Percentiles rank a stretch among this genome's conserved stretches.
Conservation (phyloP, 1,284 basidiomycete species). For the Xerocomus amazonicus region DNA sequence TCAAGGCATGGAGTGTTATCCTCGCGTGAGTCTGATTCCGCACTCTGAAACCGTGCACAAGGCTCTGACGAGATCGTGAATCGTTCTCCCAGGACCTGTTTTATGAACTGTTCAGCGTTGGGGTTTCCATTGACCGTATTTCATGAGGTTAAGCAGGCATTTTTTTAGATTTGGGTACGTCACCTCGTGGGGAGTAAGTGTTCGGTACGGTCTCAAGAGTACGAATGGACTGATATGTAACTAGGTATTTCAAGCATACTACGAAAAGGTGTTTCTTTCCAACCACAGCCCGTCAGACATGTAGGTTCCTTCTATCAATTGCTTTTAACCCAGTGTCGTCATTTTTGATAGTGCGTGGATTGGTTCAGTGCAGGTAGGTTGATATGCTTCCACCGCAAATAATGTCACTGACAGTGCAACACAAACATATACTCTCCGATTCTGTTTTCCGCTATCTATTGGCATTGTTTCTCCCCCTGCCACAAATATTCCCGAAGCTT, state of each 20-base stretch:
- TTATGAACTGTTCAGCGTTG: constrained; percentile 19
- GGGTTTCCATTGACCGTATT: constrained; percentile 2
- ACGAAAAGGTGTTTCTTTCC: constrained; percentile 30
- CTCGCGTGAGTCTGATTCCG: constrained; percentile 35
- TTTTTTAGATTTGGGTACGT: constrained; percentile 27
- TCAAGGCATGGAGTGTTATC: constrained; percentile 51
- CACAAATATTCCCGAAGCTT: constrained; percentile 12
- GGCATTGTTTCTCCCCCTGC: too few relatives aligned
- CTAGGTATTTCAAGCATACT: constrained; percentile 37
- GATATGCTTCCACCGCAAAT: background rate
- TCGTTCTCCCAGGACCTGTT: constrained; percentile 12
- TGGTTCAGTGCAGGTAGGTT: constrained; percentile 34
- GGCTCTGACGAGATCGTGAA: background rate
- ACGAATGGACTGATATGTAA: background rate
- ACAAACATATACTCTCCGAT: too few relatives aligned
- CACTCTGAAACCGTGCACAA: background rate
- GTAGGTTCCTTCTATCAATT: constrained; percentile 4
- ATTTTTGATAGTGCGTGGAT: constrained; percentile 34
- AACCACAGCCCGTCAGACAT: constrained; percentile 30
- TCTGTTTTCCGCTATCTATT: too few relatives aligned
- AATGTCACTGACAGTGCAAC: too few relatives aligned
- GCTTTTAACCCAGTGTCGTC: background rate
- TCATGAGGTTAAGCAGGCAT: constrained; percentile 5
- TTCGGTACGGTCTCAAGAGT: background rate
- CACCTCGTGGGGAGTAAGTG: constrained; percentile 30